These are phyloP conservation scores for Metrosideros polymorpha DNA, from an alignment of 441 rosid genomes.

Conservation along the genomic window DNA sequence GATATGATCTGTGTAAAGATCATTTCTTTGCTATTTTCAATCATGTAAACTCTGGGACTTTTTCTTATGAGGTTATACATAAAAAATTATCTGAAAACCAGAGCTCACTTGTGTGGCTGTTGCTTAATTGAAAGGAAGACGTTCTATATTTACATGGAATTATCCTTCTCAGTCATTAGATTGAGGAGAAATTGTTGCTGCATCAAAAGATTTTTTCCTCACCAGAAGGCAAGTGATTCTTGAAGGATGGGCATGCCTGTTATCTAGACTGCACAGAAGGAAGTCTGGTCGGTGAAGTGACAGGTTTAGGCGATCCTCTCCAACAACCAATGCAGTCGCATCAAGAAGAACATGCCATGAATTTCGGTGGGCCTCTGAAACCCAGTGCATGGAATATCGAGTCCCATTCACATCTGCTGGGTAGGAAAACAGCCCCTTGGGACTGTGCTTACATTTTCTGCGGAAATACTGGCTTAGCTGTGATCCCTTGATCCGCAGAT, in stretches of 20 bases:
- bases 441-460: slow-evolving; percentile 55
- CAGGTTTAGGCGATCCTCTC: slow-evolving; percentile 40
- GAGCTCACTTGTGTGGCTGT: neutral
- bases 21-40: neutral
- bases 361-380: slow-evolving; percentile 65
- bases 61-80: neutral
- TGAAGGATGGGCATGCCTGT: slow-evolving; percentile 29
- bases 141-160: neutral
- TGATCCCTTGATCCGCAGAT: slow-evolving; percentile 68
- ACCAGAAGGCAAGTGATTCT: slow-evolving; percentile 50
- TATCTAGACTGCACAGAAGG: slow-evolving; percentile 44
- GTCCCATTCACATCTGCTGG: slow-evolving; percentile 51
- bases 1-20: neutral
- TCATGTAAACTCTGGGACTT: neutral
- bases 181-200: slow-evolving; percentile 22
- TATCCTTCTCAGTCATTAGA: slow-evolving; percentile 4
- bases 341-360: slow-evolving; percentile 68
- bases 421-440: slow-evolving; percentile 58
- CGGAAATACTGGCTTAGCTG: slow-evolving; percentile 69
- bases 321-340: slow-evolving; percentile 40
- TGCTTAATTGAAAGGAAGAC: neutral
- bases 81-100: neutral
- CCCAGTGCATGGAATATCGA: slow-evolving; percentile 67
- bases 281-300: slow-evolving; percentile 62
- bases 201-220: slow-evolving; percentile 56